phyloP scores from a whole-genome alignment of 2,329 filamentous ascomycete genomes.

The Alternaria alternata region DNA sequence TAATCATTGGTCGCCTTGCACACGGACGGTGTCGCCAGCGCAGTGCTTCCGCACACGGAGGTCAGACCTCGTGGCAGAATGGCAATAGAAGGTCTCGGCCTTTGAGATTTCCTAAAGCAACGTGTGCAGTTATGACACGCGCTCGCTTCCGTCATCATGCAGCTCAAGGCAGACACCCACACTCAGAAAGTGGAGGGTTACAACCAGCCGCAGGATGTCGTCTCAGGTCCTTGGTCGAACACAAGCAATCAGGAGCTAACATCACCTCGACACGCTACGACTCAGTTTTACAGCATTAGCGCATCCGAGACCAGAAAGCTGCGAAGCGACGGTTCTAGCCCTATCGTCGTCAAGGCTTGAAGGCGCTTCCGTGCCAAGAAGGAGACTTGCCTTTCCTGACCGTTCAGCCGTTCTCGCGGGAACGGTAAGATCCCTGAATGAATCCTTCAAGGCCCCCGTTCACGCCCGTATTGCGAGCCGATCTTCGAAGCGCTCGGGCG shows the following conservation, averaged over 20 bases:
- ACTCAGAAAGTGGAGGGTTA: constrained; percentile 11
- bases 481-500: constrained; percentile 19
- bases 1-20: constrained; percentile 25
- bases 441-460: constrained; percentile 17
- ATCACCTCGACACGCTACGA: constrained; percentile 2
- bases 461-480: constrained; percentile 11
- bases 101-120: constrained; percentile 22
- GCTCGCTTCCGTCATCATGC: constrained; percentile 32
- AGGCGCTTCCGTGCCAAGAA: constrained; percentile 16
- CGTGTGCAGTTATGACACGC: constrained; percentile 23
- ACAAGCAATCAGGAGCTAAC: constrained; percentile 21
- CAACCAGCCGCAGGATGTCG: constrained; percentile 21
- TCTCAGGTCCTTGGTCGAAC: constrained; percentile 23
- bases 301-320: not conserved
- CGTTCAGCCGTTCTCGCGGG: constrained; percentile 18
- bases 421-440: constrained; percentile 20
- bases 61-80: constrained; percentile 37
- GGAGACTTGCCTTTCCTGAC: constrained; percentile 10
- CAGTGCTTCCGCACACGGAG: constrained; percentile 19
- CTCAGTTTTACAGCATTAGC: constrained; percentile 5
- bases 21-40: constrained; percentile 18
- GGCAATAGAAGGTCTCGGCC: constrained; percentile 29
- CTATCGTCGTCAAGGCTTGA: constrained; percentile 9
- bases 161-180: constrained; percentile 34
- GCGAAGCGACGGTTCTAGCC: constrained; percentile 7